Evolutionary conservation across 768 basidiomycete genomes (phyloP).

Genomic region (Grammothele lineata): DNA sequence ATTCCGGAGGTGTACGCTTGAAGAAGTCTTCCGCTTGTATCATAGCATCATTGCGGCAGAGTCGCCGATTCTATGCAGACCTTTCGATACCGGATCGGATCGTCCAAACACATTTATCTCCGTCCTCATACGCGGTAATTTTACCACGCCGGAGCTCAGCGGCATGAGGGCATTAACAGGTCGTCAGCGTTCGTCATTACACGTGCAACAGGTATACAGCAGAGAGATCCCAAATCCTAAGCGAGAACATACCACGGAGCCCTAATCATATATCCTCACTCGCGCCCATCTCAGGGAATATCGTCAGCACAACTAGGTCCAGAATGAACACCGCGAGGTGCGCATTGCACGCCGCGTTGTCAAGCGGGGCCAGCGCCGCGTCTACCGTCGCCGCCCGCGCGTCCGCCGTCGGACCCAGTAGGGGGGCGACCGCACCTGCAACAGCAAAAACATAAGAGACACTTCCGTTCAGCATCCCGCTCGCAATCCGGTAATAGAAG

Average conservation of each 20-base stretch:
- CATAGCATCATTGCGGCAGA: too few relatives aligned
- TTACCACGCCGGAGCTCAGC: too few relatives aligned
- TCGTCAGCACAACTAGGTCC: conserved; percentile 61
- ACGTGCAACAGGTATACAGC: too few relatives aligned
- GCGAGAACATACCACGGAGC: background rate
- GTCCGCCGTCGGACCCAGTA: conserved; percentile 52
- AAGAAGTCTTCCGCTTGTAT: conserved; percentile 8
- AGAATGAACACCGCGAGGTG: conserved; percentile 73
- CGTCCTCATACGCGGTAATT: too few relatives aligned
- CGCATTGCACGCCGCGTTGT: conserved; percentile 65
- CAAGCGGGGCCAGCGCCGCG: conserved; percentile 56
- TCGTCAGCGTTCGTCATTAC: too few relatives aligned
- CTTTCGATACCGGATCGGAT: too few relatives aligned
- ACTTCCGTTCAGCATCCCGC: background rate
- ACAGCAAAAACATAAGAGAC: background rate
- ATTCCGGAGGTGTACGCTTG: conserved; percentile 13
- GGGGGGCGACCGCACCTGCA: conserved; percentile 42
- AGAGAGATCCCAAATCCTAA: too few relatives aligned
- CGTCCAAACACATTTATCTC: too few relatives aligned
- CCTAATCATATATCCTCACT: conserved; percentile 13
- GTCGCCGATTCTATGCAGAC: too few relatives aligned
- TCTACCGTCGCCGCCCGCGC: conserved; percentile 38
- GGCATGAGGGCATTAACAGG: too few relatives aligned
- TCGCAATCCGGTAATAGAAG: too few relatives aligned
- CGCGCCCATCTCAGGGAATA: conserved; percentile 77